Evolutionary conservation across 768 basidiomycete species (phyloP), one percentile per base, ranked within the genome.

Genomic region (Rhodosporidiobolus odoratus): DNA sequence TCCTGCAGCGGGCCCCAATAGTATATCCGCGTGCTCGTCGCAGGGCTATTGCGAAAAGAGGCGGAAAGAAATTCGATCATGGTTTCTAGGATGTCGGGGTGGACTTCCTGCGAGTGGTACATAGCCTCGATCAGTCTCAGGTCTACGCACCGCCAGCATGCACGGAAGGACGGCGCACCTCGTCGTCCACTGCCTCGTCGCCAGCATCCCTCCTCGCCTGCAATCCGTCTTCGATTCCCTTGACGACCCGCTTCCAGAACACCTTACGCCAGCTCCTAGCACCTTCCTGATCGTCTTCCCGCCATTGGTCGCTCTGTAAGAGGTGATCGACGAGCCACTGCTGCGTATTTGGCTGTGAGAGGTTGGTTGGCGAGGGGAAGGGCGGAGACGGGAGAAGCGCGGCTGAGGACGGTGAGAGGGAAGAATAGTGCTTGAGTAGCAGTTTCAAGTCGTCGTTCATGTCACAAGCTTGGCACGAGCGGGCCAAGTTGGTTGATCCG

Each of bases 21-120:
- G 40, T 74, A 74, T 2, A n/a, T 70, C 17, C 69, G 34, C 4
- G 60, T 56, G 25, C 65, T 63, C 4, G 54, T 47, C 8, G 54
- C 52, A 12, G 23, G 30, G 34, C 13, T 45, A 9, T 16, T 27
- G 0, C 19, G 23, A 1, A 32, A 4, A 2, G 65, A 37, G 3
- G 62, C n/a, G 4, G 72, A 69, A 35, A 74, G 62, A 19, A 56
- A 58, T 1, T 65, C 58, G 41, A 74, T 68, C 40, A 74, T 54
- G 8, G 50, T 21, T 21, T 74, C 72, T 35, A 69, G 61, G 32
- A 74, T 69, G 37, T 66, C 65, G 38, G 57, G 48, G 47, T 74
- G 61, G 2, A 66, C 62, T 52, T 74, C 72, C 72, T 74, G 65
- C 45, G 2, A 2, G 15, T 8, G 27, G 25, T 6, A 15, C 30